Evolutionary conservation across 2,329 filamentous ascomycete species (phyloP).

Genomic region (Helotiales sp.): DNA sequence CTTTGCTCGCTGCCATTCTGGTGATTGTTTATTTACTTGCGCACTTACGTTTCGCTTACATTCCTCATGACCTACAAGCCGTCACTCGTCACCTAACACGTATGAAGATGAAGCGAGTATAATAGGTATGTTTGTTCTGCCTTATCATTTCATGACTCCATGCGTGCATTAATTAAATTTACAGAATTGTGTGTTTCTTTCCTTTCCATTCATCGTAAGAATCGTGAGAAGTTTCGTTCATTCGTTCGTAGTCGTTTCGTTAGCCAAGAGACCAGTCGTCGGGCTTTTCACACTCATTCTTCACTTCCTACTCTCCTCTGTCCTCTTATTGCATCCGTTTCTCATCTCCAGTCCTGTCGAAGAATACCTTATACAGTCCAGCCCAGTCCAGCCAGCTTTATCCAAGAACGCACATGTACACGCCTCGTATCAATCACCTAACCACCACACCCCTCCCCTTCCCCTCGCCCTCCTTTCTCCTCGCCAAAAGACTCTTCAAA

Average conservation of each 20-base stretch:
- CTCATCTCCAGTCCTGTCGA: background rate
- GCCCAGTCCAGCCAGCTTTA: background rate
- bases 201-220: background rate
- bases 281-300: background rate
- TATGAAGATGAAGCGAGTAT: no score
- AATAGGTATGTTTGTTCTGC: background rate
- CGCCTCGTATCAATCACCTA: background rate
- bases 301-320: background rate
- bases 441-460: conserved; percentile 12
- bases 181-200: background rate
- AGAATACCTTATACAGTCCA: background rate
- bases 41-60: no score
- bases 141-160: background rate
- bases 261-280: background rate
- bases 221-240: background rate
- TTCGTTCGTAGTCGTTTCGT: conserved; percentile 3
- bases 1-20: no score
- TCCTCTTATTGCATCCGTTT: no score
- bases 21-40: no score
- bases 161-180: conserved; percentile 6
- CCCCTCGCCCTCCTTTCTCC: conserved; percentile 59
- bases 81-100: no score
- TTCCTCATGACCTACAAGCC: no score
- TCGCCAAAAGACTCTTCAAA: conserved; percentile 83
- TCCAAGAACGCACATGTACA: background rate